These are phyloP conservation scores for Malus hybrid DNA, from an alignment of 331 rosid genomes.

Conservation along the genomic window DNA sequence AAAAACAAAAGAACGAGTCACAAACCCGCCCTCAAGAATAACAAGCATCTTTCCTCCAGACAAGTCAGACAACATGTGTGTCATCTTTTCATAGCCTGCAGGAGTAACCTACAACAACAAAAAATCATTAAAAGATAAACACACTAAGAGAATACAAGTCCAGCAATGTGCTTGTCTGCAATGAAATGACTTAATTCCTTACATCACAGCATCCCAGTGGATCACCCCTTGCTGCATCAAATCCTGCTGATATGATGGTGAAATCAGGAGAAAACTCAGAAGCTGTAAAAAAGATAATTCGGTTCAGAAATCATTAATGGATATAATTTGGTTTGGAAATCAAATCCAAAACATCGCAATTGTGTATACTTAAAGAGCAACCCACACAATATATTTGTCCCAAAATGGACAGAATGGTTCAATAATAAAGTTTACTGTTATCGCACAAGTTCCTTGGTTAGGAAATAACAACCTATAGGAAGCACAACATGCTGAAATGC, in stretches of 20 bases:
- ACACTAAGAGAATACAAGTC: not conserved
- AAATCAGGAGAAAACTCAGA: slow-evolving; percentile 83
- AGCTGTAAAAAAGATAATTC: slow-evolving; percentile 47
- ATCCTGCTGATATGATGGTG: slow-evolving; percentile 95
- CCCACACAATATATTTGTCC: not conserved
- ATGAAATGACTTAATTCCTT: slow-evolving; percentile 12
- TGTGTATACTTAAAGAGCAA: not conserved
- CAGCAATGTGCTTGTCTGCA: slow-evolving; percentile 1
- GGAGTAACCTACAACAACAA: slow-evolving; percentile 69
- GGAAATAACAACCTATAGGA: slow-evolving; percentile 67
- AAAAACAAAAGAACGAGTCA: slow-evolving; percentile 18
- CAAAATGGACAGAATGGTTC: not conserved
- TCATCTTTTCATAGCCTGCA: slow-evolving; percentile 88
- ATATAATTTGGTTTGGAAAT: not conserved
- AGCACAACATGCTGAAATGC: slow-evolving; percentile 90
- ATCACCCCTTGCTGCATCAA: slow-evolving; percentile 99
- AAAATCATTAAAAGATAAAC: slow-evolving; percentile 16
- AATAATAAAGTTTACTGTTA: not conserved
- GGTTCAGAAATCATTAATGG: slow-evolving; percentile 8
- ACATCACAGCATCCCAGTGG: slow-evolving; percentile 97
- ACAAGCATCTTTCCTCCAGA: slow-evolving; percentile 94
- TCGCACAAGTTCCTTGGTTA: not conserved
- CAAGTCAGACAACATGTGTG: slow-evolving; percentile 62
- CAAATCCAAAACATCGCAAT: not conserved
- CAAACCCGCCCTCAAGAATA: slow-evolving; percentile 98